Percentiles rank a stretch among this genome's conserved stretches.
phyloP scores from a whole-genome alignment of 768 basidiomycete genomes.

The Sarcodon aspratus region DNA sequence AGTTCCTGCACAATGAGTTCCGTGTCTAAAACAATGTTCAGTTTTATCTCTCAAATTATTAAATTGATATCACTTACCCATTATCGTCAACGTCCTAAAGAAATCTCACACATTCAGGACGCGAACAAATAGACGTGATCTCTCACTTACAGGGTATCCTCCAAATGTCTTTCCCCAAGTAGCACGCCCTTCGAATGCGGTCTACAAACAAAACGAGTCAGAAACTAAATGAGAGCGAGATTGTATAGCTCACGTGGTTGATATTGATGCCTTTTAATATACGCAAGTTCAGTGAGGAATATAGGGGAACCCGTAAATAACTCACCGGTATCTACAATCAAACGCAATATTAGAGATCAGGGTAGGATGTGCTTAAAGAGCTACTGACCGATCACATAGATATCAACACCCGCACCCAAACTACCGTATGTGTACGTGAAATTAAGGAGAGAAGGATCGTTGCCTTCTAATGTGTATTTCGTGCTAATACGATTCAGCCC shows the following conservation, averaged over 20 bases:
- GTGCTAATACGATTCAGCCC: conserved; percentile 11
- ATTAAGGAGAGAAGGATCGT: conserved; percentile 4
- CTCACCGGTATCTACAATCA: conserved; percentile 17
- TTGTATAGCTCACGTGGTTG: neutral
- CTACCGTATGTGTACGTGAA: conserved; percentile 15
- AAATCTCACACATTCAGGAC: neutral
- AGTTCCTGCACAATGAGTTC: conserved; percentile 23
- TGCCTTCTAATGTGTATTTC: conserved; percentile 2
- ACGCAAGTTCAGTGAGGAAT: too few relatives aligned
- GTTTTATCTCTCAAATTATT: neutral
- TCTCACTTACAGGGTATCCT: neutral
- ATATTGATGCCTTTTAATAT: neutral
- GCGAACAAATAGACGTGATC: neutral
- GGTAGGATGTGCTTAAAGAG: too few relatives aligned
- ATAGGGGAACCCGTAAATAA: neutral
- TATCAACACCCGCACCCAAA: conserved; percentile 25
- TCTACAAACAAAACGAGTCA: neutral
- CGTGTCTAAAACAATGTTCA: conserved; percentile 30
- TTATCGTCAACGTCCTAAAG: neutral
- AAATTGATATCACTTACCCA: neutral
- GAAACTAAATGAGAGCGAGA: neutral
- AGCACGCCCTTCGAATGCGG: neutral
- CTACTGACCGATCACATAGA: conserved; percentile 22
- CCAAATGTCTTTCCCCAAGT: neutral
- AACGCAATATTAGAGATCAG: too few relatives aligned